A percentile compares a stretch with the other conserved stretches of the same genome.
Conservation (phyloP, 768 basidiomycete genomes). For the Psilocybe sp. region DNA sequence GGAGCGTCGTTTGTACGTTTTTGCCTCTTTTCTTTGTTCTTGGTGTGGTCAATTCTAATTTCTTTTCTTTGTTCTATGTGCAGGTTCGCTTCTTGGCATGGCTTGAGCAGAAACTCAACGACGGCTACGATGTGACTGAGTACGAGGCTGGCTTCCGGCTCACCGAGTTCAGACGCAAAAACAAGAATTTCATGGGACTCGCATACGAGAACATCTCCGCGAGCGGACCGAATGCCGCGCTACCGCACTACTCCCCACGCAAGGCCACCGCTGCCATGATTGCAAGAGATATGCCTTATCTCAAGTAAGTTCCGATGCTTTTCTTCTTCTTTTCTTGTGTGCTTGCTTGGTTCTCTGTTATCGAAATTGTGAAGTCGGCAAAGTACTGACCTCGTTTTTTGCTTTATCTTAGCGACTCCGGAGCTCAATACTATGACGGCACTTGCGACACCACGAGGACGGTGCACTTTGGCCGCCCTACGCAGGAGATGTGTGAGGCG, state of each 20-base stretch:
- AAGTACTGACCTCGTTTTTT: not conserved
- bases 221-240: slow-evolving; percentile 85
- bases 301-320: slow-evolving; percentile 60
- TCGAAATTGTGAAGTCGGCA: too few species aligned
- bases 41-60: slow-evolving; percentile 6
- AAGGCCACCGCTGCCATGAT: slow-evolving; percentile 70
- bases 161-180: slow-evolving; percentile 68
- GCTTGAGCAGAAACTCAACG: slow-evolving; percentile 77
- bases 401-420: slow-evolving; percentile 69
- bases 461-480: slow-evolving; percentile 83
- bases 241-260: slow-evolving; percentile 89
- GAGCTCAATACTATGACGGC: slow-evolving; percentile 86
- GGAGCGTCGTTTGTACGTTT: slow-evolving; percentile 76
- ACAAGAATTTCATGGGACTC: slow-evolving; percentile 76
- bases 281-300: slow-evolving; percentile 76
- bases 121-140: slow-evolving; percentile 84
- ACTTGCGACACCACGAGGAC: slow-evolving; percentile 86
- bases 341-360: not conserved
- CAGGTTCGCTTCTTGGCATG: slow-evolving; percentile 87
- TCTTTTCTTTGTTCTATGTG: slow-evolving; percentile 4
- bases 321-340: slow-evolving; percentile 10
- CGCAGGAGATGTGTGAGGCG: slow-evolving; percentile 83
- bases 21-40: slow-evolving; percentile 1
- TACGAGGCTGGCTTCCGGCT: slow-evolving; percentile 88
- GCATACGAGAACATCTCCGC: slow-evolving; percentile 92